Conservation (phyloP, 2,329 filamentous ascomycete species). For the Aspergillus ustus region DNA sequence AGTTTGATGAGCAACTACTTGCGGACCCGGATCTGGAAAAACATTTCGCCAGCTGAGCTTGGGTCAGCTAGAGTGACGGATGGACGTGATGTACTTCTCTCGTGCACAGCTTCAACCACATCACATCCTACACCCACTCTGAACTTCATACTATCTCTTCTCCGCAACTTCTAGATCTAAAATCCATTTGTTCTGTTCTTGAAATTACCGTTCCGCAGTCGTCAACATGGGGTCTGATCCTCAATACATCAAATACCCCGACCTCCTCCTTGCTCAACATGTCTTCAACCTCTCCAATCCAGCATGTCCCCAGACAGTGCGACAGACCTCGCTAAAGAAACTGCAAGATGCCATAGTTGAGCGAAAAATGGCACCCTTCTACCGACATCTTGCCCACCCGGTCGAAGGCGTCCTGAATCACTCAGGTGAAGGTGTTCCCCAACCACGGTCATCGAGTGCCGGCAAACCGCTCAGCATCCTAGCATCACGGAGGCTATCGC, state of each 20-base stretch:
- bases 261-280: conserved; percentile 67
- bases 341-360: conserved; percentile 68
- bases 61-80: conserved; percentile 26
- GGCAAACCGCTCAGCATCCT: conserved; percentile 67
- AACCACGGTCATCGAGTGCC: conserved; percentile 35
- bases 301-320: conserved; percentile 56
- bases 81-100: conserved; percentile 28
- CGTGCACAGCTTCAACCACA: conserved; percentile 23
- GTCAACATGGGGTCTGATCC: conserved; percentile 65
- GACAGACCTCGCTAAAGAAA: conserved; percentile 62
- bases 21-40: conserved; percentile 31
- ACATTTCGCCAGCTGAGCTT: conserved; percentile 43
- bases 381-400: conserved; percentile 68
- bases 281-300: conserved; percentile 71
- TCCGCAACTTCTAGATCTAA: neutral
- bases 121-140: conserved; percentile 20
- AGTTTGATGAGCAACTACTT: neutral
- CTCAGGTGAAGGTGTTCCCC: conserved; percentile 66
- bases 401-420: conserved; percentile 78
- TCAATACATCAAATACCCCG: conserved; percentile 67
- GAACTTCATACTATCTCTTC: conserved; percentile 19
- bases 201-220: conserved; percentile 20
- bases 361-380: conserved; percentile 70
- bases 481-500: conserved; percentile 68
- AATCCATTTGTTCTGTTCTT: neutral